Evolutionary conservation across 768 basidiomycete genomes (phyloP), one percentile per base, ranked within the genome.

Genomic region (Paxillus ammoniavirescens): DNA sequence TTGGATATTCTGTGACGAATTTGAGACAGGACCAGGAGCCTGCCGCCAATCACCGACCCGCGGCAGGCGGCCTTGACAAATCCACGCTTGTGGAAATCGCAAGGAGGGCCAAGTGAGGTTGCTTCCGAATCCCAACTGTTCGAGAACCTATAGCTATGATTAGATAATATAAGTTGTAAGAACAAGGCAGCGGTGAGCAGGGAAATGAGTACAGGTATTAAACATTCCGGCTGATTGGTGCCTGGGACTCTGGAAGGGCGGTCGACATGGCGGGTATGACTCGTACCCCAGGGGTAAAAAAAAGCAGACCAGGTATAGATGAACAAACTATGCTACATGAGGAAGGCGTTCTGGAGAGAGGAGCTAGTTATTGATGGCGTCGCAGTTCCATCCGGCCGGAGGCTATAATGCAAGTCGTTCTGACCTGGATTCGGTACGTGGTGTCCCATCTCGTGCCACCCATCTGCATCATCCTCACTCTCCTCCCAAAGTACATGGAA

Each of bases 401-500:
- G 46, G 47, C 42, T 46, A 42, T 55, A 62, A 30, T 56, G 65
- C 50, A 49, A 36, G 26, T 42, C 50, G 28, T 48, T 44, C 33
- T 56, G 46, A 4, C 43, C 54, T 42, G 44, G 26, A 21, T 42
- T 56, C 50, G 51, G 53, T 15, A 47, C 30, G n/a, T 46, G 42
- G 21, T 21, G 26, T 15, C 30, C 45, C 49, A 49, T 58, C 18
- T 55, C 53, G 15, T 43, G 40, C 42, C 53, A 50, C 41, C 42
- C 74, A 31, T 21, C 21, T 21, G 21, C 21, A 21, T 72, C 67
- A 26, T 74, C 74, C 15, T 79, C 82, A 45, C 79, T 85, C 53
- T 81, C 87, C 18, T 74, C 77, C 13, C 86, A 87, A 35, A 89
- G 74, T 6, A 67, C 69, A 41, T 70, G 66, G 52, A 82, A 79